Evolutionary conservation across 805 yeast species (phyloP).

Genomic region (Candida succiphila): DNA sequence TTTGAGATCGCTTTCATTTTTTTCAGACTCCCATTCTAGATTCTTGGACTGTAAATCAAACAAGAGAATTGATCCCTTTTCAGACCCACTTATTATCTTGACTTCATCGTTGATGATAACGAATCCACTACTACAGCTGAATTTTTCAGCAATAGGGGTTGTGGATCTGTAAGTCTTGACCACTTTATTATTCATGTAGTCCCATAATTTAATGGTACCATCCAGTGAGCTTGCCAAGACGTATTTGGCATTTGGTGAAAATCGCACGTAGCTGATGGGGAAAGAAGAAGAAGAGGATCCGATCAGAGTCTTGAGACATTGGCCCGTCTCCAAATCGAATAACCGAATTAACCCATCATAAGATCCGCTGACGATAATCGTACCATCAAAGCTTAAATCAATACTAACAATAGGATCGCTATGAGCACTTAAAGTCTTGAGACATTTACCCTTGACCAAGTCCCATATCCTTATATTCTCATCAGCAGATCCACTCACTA

Average conservation of each 20-base stretch:
- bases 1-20: conserved; percentile 6
- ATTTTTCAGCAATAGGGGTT: conserved; percentile 38
- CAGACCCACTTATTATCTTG: conserved; percentile 52
- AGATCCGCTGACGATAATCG: conserved; percentile 78
- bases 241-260: conserved; percentile 75
- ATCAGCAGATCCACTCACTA: conserved; percentile 80
- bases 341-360: conserved; percentile 85
- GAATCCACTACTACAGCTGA: conserved; percentile 42
- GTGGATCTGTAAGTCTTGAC: conserved; percentile 44
- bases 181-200: conserved; percentile 70
- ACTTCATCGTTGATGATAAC: conserved; percentile 26
- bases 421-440: conserved; percentile 84
- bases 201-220: conserved; percentile 77
- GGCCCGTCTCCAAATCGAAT: conserved; percentile 84
- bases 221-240: conserved; percentile 73
- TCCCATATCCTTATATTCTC: conserved; percentile 93
- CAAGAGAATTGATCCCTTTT: conserved; percentile 37
- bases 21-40: conserved; percentile 20
- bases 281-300: conserved; percentile 53
- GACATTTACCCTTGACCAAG: conserved; percentile 51
- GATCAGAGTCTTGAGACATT: conserved; percentile 82
- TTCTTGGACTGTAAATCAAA: conserved; percentile 64
- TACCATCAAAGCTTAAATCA: conserved; percentile 67
- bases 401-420: conserved; percentile 79
- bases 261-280: conserved; percentile 66